Conservation (phyloP, 805 yeast genomes). For the Spencermartinsiella europaea region DNA sequence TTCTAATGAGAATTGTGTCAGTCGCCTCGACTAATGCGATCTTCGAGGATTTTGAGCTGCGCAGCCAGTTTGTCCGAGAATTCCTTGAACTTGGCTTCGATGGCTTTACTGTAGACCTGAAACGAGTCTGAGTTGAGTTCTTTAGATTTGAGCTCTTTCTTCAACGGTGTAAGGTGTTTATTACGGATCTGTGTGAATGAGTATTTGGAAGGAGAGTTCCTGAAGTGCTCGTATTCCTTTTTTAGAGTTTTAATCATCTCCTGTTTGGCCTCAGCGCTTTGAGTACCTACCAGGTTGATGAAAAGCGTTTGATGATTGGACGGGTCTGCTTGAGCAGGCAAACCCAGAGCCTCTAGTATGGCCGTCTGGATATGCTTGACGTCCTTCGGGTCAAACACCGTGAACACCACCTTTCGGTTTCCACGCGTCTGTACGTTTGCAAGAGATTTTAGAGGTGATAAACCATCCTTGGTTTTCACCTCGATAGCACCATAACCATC, state of each 20-base stretch:
- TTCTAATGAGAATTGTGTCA: too few relatives aligned
- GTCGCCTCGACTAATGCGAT: not conserved
- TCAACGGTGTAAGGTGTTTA: constrained; percentile 51
- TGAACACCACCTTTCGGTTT: constrained; percentile 56
- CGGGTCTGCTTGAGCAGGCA: constrained; percentile 77
- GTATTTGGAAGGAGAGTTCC: constrained; percentile 43
- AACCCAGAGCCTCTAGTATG: constrained; percentile 60
- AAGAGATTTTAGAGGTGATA: constrained; percentile 41
- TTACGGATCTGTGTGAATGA: constrained; percentile 57
- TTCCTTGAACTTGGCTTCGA: constrained; percentile 66
- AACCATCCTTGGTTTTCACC: constrained; percentile 45
- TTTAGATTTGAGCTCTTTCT: constrained; percentile 46
- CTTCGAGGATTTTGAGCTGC: constrained; percentile 38
- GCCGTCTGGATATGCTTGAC: constrained; percentile 65
- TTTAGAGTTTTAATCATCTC: constrained; percentile 14
- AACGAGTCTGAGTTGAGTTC: constrained; percentile 41
- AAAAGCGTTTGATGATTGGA: constrained; percentile 66
- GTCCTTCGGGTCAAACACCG: constrained; percentile 80
- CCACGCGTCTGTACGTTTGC: constrained; percentile 34
- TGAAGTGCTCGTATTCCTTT: constrained; percentile 56
- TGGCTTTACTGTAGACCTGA: constrained; percentile 48
- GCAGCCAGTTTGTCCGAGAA: constrained; percentile 55
- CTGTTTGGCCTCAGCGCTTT: constrained; percentile 58
- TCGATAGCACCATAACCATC: constrained; percentile 54
- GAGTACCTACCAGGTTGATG: constrained; percentile 66